Evolutionary conservation across 345 rosid genomes (phyloP), one percentile per base, ranked within the genome.

Genomic region (Anacardium occidentale): DNA sequence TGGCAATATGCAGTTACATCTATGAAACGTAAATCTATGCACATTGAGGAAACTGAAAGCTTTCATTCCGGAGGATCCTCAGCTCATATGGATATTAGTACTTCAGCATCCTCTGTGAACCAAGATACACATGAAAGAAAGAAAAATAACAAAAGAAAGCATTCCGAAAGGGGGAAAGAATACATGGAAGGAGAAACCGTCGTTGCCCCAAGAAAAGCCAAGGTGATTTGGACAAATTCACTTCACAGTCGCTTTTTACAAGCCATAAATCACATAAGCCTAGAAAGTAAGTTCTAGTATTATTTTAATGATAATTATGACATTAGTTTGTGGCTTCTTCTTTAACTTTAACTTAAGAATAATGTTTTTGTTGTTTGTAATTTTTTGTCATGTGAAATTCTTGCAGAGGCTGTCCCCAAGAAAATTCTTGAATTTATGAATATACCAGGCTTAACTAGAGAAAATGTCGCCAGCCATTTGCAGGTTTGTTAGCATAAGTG

Each of bases 341-440:
- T 37, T 34, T 4, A 4, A 34, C 32, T 11, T 9, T 24, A 17
- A 17, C 0, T 62, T 15, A 18, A 12, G 13, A 11, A 29, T 29
- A 29, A 29, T 29, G 3, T 47, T 3, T 21, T 11, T 18, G 17
- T 44, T 53, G 24, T 12, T 13, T 32, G 14, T 22, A 14, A 0
- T 24, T 18, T 56, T 7, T 11, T 22, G 17, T 29, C 17, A 8
- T 14, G 53, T 11, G 58, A 51, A 67, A 24, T 69, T 64, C 3
- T 6, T 71, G 66, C 85, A 92, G 98, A 83, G 81, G 94, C 94
- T 61, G 92, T 87, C 14, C 98, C 96, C 0, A 90, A 89, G 74
- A 90, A 69, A 71, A 90, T 92, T 70, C 86, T 90, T 24, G 90
- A 84, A 76, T 83, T 73, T 68, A 90, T 92, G 98, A 78, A 74